Base-by-base conservation (phyloP, 345 rosid genomes). In the Turnera subulata region DNA sequence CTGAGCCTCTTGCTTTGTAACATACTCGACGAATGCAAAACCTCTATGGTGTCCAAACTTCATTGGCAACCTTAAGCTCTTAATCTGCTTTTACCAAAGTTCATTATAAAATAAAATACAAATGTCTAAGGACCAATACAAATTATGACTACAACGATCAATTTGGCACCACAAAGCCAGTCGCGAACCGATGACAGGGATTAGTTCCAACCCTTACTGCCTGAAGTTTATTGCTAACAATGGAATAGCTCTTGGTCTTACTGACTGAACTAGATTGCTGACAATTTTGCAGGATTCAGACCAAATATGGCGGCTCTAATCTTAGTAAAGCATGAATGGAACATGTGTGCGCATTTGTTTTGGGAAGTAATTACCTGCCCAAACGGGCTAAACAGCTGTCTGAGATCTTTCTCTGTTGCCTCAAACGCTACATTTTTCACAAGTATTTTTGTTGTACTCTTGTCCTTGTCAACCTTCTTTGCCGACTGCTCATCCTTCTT, bases 391-490 rank as follows among this genome's bases (percentile, higher is more conserved):
- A 89, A 89, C 21, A 93, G 79, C 76, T 85, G 95, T 73, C 82
- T 80, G 47, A 93, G 75, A 71, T 93, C 99, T 62, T 87, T 89
- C 73, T 82, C 74, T 6, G 97, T 93, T 55, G 99, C 97, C 71
- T 93, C 96, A 54, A 93, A 93, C 62, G 99, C 95, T 55, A 93
- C 92, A 69, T 93, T 89, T 73, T 71, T 85, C 55, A 89, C 88
- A 42, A 85, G 91, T 39, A 93, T 61, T 78, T 93, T 93, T 44
- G 90, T 89, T 0, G 87, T 75, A 64, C 85, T 74, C 75, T 56
- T 80, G 67, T 89, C 86, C 65, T 76, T 86, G 54, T 61, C 86
- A 29, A 58, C 80, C 48, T 76, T 81, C 64, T 78, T 87, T 50
- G 44, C 62, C 29, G 59, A 74, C 49, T 65, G 75, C 46, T 87